Percentiles rank a stretch among this genome's conserved stretches.
Evolutionary conservation across 805 yeast species (phyloP).

Genomic region (Ogataea thermomethanolica): DNA sequence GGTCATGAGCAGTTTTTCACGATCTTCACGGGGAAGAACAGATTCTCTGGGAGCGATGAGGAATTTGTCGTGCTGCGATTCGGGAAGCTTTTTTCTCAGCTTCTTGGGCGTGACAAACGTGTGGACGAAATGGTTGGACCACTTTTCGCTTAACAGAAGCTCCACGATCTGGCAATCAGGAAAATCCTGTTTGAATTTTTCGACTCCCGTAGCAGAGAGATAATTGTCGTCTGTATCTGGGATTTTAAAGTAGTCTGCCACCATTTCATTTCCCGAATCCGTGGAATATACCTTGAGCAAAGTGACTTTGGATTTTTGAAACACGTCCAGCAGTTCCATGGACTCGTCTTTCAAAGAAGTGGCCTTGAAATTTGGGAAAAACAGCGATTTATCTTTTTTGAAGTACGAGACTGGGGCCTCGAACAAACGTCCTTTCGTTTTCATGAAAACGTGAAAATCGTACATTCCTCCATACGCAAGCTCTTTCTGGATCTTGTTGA

Average conservation of each 20-base stretch:
- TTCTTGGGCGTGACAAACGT: constrained; percentile 47
- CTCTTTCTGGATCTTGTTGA: constrained; percentile 49
- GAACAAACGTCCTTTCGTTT: constrained; percentile 83
- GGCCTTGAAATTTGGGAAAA: constrained; percentile 77
- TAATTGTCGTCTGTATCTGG: constrained; percentile 40
- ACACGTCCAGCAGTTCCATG: constrained; percentile 35
- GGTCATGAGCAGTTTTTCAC: constrained; percentile 59
- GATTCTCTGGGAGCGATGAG: constrained; percentile 57
- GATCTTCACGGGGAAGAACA: constrained; percentile 52
- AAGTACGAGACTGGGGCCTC: constrained; percentile 78
- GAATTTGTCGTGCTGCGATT: constrained; percentile 45
- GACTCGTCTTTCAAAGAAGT: constrained; percentile 41
- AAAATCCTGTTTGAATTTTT: constrained; percentile 36
- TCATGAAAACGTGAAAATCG: constrained; percentile 59
- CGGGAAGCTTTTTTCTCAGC: constrained; percentile 23
- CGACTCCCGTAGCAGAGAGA: constrained; percentile 39
- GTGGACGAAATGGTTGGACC: constrained; percentile 63
- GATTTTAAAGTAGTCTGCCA: constrained; percentile 54
- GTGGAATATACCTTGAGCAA: constrained; percentile 65
- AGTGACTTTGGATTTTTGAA: constrained; percentile 50
- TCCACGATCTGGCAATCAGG: constrained; percentile 72
- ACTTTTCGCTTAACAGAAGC: constrained; percentile 69
- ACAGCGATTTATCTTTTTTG: constrained; percentile 65
- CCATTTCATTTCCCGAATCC: constrained; percentile 65
- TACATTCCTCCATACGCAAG: constrained; percentile 66